Base-by-base conservation (phyloP, 2,329 filamentous ascomycete species). In the Penicillium palitans region DNA sequence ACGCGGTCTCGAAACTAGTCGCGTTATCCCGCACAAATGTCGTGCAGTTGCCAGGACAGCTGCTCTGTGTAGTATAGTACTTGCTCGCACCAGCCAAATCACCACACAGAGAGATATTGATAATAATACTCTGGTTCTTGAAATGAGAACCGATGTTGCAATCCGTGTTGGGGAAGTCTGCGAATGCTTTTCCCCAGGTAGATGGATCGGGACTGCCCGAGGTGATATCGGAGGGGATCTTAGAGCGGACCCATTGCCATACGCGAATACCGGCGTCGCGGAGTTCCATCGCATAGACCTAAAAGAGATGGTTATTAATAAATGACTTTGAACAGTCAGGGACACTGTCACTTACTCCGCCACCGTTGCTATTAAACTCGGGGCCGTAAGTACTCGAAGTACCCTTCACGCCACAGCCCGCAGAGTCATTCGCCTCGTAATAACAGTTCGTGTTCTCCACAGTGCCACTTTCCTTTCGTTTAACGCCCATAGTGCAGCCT, bases 41-140 rank as follows among this genome's bases (percentile, higher is more conserved):
- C 4, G 76, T 77, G 68, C 86, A 89, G 55, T 79, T 84, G 21
- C 78, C 79, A 0, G 84, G 79, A 63, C 83, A 75, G 3, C 64
- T 49, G 45, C 75, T 69, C 40, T 70, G 62, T 3, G 65, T 58
- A 3, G 61, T 69, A 46, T 77, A 78, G 49, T 74, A 68, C 49
- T 65, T 66, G 6, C 59, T 49, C 21, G 65, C 57, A 4, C 68
- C 81, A 4, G 82, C 82, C 65, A 83, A 77, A 39, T 81, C 72
- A 2, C 87, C 87, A 61, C 87, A 89, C 8, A 89, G 73, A 66
- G 87, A 83, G 61, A 89, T 88, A 63, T 89, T 88, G 49, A 82
- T 81, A 58, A 88, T 80, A 63, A 89, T 88, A 62, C 83, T 86
- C 69, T 87, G 82, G 67, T 89, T 89, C 57, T 73, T 77, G 71